These are phyloP conservation scores for Solanum bukasovii DNA, from an alignment of 257 asterid species.

Conservation along the genomic window DNA sequence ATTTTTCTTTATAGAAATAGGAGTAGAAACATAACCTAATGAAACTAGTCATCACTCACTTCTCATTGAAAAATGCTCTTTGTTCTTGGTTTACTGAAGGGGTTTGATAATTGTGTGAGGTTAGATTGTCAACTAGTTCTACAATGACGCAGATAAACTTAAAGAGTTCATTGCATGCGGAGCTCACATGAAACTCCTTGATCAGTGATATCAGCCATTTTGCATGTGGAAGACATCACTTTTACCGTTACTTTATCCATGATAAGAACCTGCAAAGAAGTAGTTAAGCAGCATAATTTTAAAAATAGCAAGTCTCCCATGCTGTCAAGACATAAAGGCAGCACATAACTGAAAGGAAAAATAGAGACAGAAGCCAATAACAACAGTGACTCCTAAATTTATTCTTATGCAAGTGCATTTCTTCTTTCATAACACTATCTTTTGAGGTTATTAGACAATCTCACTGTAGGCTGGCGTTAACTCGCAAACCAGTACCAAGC, in stretches of 20 bases:
- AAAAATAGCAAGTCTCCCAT: not conserved
- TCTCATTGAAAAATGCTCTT: not conserved
- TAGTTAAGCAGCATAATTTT: not conserved
- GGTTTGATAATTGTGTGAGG: not conserved
- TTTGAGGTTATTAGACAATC: not conserved
- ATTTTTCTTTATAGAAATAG: not conserved
- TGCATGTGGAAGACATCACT: constrained; percentile 90
- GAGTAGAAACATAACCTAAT: not conserved
- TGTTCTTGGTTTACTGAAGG: not conserved
- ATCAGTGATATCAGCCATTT: constrained; percentile 96
- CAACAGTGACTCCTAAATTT: not conserved
- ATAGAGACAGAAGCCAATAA: not conserved
- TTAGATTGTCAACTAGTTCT: not conserved
- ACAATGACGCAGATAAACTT: not conserved
- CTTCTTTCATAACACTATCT: not conserved
- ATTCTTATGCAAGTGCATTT: not conserved
- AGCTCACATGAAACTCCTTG: constrained; percentile 93
- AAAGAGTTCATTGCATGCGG: not conserved
- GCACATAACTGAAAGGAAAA: not conserved
- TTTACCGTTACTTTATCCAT: constrained; percentile 96
- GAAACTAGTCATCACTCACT: not conserved
- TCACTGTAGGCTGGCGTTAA: not conserved
- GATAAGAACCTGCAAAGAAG: constrained; percentile 70
- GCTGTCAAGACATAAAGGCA: not conserved
- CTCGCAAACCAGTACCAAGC: not conserved